Evolutionary conservation across 106 monocot species (phyloP), one percentile per base, ranked within the genome.

Genomic region (Dendrobium huoshanense): DNA sequence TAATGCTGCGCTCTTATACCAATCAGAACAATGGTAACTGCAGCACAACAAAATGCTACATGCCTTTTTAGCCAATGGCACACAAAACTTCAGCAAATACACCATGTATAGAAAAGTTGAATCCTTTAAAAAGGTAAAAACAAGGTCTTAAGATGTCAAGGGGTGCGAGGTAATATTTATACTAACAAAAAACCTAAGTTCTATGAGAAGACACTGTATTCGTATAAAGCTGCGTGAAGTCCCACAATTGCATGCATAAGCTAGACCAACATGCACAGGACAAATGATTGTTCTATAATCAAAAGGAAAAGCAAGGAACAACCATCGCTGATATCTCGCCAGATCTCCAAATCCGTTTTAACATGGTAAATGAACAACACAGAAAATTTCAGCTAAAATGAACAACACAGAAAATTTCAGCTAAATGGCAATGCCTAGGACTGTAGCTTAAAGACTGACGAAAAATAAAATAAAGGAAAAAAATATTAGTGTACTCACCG

Each of bases 401-500:
- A 13, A 76, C 22, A 51, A 49, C 47, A 6, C 49, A 76, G 51
- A 9, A 25, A 4, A 47, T 8, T 2, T 76, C 11, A 76, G 51
- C 25, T 49, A 76, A 75, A 75, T 11, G 22, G 49, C 76, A 76
- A 49, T 76, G 24, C n/a, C 27, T 51, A 27, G 22, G 13, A 29
- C 3, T 27, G 47, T 24, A 49, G 25, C 15, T 47, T 25, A 75
- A 25, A 51, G 3, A 48, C 11, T 29, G 47, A 25, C 3, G 20
- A 24, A 49, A 76, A 48, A 76, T 18, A 76, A 25, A 76, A 49
- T 15, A 49, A 27, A 47, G 22, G 10, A 15, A 51, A 76, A 76
- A 24, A 25, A 25, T 10, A 56, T 3, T 1, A 44, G 33, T 43
- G 9, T 29, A 86, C 95, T 87, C 56, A 95, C 95, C 9, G 95